Base-by-base conservation (phyloP, 176 grass and related monocot genomes). In the Areca catechu region DNA sequence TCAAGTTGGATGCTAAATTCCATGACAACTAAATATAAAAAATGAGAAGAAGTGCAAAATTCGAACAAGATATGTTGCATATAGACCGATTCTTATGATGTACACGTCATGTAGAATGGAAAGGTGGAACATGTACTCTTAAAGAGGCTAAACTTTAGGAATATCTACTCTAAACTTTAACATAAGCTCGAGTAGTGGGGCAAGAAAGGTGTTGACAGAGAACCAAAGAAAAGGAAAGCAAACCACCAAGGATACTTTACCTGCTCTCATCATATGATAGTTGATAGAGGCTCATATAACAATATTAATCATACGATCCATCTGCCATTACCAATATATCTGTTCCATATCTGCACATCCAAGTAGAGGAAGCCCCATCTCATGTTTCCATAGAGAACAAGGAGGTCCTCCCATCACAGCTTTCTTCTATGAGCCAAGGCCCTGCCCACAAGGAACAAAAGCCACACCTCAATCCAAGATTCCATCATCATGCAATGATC, bases 301-400 rank as follows among this genome's bases (percentile, higher is more conserved):
- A 24, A 70, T 27, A 20, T 70, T 59, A 70, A 16, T 56, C 17
- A 51, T 27, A 51, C 43, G 54, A 50, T 50, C 17, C 62, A 22
- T 50, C 21, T 25, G 47, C 62, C 62, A 51, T 22, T 58, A 20
- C 7, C 3, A 15, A 12, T 6, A 19, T 19, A 16, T 24, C 4
- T 17, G 10, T 30, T 58, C 20, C 9, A 5, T 19, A 17, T 12
- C 19, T 17, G 6, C 3, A 22, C 14, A 50, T 21, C 16, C 15
- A 50, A 49, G 14, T 19, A 50, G 5, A 24, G 49, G 55, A 5
- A 58, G 17, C 21, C 16, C 55, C 21, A 24, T 58, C 20, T 43
- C 15, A 58, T 70, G 21, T 51, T 19, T 70, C 54, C 43, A 51
- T 19, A 25, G 21, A 50, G 34, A 43, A 43, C 5, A 49, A 70